Evolutionary conservation across 176 grass and related monocot species (phyloP), one percentile per base, ranked within the genome.

Genomic region (Guadua angustifolia): DNA sequence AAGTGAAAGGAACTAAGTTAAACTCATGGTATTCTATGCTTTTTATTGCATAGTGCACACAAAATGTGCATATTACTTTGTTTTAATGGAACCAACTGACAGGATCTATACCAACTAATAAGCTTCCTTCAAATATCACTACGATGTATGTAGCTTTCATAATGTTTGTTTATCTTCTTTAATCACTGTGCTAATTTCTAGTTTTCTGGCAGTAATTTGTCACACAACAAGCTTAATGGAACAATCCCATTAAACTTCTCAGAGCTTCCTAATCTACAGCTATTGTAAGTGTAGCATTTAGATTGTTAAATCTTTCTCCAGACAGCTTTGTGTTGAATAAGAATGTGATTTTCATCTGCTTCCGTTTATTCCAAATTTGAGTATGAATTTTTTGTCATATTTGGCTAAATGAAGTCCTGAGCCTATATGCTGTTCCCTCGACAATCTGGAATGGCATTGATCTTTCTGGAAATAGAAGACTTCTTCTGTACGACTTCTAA

Each of bases 91-190:
- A 99, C 70, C 86, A 90, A 59, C 81, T 99, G 73, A 86, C 87
- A 39, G 96, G 93, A 85, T 73, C 89, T 49, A 89, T 99, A 87
- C 96, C 93, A 78, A 87, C 91, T 56, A 85, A 94, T 67, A 90
- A 89, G 76, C 89, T 99, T 66, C 74, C 93, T 50, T 78, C 83
- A 69, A 90, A 94, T 82, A 94, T 95, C 71, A 99, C 96, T 73
- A 99, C 96, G 12, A 89, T 95, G 95, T 98, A 93, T 83, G 88
- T 86, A 71, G 3, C 66, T 81, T 59, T 43, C 19, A 71, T 59
- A 80, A 29, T 63, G 18, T 45, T 65, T 84, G 58, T 78, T 18
- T 86, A 51, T 18, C 74, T 73, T 67, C 19, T 74, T 81, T 66
- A 66, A 44, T 58, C 22, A 59, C 33, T 26, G 13, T 50, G 38